Conservation (phyloP, 2,329 filamentous ascomycete genomes). For the Trichoderma sp. region DNA sequence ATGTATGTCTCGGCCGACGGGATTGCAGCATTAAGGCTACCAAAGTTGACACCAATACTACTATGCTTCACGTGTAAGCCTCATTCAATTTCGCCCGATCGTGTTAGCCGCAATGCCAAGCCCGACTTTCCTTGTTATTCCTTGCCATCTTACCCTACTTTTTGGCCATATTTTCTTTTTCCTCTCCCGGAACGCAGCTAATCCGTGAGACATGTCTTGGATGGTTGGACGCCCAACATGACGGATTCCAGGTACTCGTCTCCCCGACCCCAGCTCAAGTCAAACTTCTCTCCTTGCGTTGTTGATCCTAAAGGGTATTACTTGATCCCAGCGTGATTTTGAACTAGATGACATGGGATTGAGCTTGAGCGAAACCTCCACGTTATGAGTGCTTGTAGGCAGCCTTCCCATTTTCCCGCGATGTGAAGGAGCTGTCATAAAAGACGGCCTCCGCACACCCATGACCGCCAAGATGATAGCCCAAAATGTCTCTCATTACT, state of each 20-base stretch:
- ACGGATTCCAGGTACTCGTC: neutral
- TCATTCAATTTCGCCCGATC: neutral
- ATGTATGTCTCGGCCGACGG: neutral
- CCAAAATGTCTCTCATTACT: neutral
- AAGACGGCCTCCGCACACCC: neutral
- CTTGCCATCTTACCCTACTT: neutral
- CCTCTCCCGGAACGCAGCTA: neutral
- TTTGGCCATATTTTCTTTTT: neutral
- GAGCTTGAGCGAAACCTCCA: neutral
- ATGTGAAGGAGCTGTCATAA: neutral
- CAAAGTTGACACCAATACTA: neutral
- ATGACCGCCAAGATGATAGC: neutral
- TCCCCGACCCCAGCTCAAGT: neutral
- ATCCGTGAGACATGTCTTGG: slow-evolving; percentile 1
- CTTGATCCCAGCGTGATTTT: neutral
- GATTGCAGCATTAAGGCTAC: neutral
- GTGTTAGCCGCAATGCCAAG: neutral
- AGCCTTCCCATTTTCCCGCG: neutral
- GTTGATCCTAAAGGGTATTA: neutral
- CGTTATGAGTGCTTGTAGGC: neutral
- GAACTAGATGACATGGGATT: neutral
- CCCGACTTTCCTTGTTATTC: neutral
- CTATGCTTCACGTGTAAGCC: neutral
- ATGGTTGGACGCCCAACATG: neutral
- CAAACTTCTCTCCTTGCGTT: neutral